A percentile compares a stretch with the other conserved stretches of the same genome.
phyloP scores from a whole-genome alignment of 169 alveolate species.

The Eimeria tenella region DNA sequence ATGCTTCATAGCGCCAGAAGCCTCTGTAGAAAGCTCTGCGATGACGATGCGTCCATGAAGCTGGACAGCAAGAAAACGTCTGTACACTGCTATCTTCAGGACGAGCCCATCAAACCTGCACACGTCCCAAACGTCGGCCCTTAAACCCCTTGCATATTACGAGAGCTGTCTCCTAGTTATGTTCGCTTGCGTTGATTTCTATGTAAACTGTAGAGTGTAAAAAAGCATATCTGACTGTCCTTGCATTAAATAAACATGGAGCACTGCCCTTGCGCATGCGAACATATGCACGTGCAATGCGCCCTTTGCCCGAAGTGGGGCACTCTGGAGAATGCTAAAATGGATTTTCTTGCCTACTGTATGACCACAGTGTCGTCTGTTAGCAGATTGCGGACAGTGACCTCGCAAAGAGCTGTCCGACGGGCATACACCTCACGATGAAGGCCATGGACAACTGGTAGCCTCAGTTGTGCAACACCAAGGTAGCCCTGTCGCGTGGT shows the following conservation, averaged over 20 bases:
- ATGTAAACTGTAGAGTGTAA: too few species aligned
- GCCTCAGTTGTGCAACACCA: slow-evolving; percentile 85
- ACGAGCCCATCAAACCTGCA: slow-evolving; percentile 92
- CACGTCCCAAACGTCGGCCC: neutral
- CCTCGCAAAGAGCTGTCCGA: slow-evolving; percentile 55
- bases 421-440: slow-evolving; percentile 89
- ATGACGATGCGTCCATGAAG: slow-evolving; percentile 88
- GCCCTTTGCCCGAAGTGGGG: too few species aligned
- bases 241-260: too few species aligned
- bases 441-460: slow-evolving; percentile 91
- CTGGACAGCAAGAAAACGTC: slow-evolving; percentile 94
- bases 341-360: neutral
- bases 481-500: slow-evolving; percentile 89
- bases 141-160: too few species aligned
- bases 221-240: too few species aligned
- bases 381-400: slow-evolving; percentile 39
- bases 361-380: slow-evolving; percentile 3
- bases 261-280: too few species aligned
- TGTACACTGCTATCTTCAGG: slow-evolving; percentile 94
- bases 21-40: slow-evolving; percentile 82
- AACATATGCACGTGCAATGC: too few species aligned
- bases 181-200: neutral
- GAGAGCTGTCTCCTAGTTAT: neutral
- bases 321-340: slow-evolving; percentile 44
- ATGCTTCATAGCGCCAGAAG: slow-evolving; percentile 90